Evolutionary conservation across 202 grass and related monocot species (phyloP).

Genomic region (Brachypodium distachyon): DNA sequence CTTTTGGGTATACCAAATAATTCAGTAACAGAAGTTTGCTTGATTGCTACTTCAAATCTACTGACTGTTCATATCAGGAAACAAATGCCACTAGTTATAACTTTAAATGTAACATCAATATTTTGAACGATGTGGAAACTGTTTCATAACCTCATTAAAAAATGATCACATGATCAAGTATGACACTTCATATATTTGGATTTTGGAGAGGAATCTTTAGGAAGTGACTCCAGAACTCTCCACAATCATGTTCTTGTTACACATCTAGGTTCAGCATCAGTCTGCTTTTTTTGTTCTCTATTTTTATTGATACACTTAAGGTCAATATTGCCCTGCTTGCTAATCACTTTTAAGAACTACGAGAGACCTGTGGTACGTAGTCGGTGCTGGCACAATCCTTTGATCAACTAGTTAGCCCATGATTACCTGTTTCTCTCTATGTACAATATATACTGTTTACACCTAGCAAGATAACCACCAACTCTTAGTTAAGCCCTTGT

Average conservation of each 20-base stretch:
- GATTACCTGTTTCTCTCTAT: not conserved
- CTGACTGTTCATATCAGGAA: not conserved
- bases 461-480: not conserved
- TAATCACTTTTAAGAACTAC: not conserved
- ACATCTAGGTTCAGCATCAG: not conserved
- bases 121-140: not conserved
- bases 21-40: not conserved
- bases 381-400: not conserved
- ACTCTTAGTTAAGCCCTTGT: not conserved
- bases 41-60: slow-evolving; percentile 1
- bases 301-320: not conserved
- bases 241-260: not conserved
- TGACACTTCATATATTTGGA: not conserved
- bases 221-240: not conserved
- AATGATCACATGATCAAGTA: not conserved
- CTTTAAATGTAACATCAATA: not conserved
- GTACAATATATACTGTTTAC: not conserved
- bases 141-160: not conserved
- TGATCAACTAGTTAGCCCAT: not conserved
- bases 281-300: not conserved
- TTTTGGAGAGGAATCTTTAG: not conserved
- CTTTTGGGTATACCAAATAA: not conserved
- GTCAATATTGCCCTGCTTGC: not conserved
- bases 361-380: not conserved
- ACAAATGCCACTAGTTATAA: no score